These are phyloP conservation scores for Middelhovenomyces tepae DNA, from an alignment of 805 yeast genomes.

Conservation along the genomic window DNA sequence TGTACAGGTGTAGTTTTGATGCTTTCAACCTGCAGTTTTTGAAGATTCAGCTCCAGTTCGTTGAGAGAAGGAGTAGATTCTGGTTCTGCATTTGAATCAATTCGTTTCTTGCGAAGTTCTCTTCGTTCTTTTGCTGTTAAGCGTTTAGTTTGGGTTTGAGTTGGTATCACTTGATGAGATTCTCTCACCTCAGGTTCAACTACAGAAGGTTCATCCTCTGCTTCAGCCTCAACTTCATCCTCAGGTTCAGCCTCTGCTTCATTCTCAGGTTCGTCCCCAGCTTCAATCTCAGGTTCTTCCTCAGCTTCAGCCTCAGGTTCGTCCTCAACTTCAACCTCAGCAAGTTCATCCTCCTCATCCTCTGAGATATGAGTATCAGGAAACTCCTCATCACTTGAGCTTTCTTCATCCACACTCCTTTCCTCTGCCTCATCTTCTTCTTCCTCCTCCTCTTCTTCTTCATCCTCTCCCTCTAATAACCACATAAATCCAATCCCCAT, in stretches of 20 bases:
- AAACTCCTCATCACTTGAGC: constrained; percentile 20
- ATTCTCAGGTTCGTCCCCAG: constrained; percentile 5
- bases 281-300: neutral
- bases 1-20: constrained; percentile 2
- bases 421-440: constrained; percentile 21
- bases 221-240: constrained; percentile 4
- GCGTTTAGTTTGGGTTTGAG: constrained; percentile 5
- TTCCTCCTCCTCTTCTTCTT: constrained; percentile 13
- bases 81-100: constrained; percentile 6
- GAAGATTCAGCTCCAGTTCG: constrained; percentile 24
- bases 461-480: constrained; percentile 50
- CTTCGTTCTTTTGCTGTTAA: constrained; percentile 16
- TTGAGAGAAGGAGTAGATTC: constrained; percentile 13
- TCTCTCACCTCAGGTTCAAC: constrained; percentile 9
- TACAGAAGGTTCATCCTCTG: constrained; percentile 7
- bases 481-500: constrained; percentile 87
- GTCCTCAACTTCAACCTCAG: neutral
- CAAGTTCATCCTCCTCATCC: constrained; percentile 3
- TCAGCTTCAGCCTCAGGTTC: constrained; percentile 5
- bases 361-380: constrained; percentile 21
- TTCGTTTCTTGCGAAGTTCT: constrained; percentile 11
- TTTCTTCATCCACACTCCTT: constrained; percentile 25
- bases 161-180: constrained; percentile 11
- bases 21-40: constrained; percentile 10
- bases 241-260: constrained; percentile 8